Evolutionary conservation across 2,329 filamentous ascomycete species (phyloP).

Genomic region (Microdochium nivale): DNA sequence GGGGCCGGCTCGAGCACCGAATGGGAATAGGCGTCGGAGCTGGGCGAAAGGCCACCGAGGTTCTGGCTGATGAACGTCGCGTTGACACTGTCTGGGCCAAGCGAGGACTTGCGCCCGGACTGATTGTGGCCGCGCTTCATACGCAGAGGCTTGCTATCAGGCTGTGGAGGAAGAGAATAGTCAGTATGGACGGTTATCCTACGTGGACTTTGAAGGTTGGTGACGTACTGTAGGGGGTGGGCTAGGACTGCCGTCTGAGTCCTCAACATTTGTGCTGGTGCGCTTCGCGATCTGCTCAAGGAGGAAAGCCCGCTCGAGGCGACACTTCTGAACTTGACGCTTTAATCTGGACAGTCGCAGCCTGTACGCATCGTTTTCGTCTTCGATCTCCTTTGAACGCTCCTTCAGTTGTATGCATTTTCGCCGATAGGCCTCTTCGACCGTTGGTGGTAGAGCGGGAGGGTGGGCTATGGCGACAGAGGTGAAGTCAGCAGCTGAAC

Average conservation of each 20-base stretch:
- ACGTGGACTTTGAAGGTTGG: conserved; percentile 6
- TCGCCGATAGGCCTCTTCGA: conserved; percentile 90
- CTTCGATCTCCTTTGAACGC: conserved; percentile 84
- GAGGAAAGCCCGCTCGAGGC: conserved; percentile 72
- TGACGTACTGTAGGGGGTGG: conserved; percentile 66
- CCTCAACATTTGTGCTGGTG: conserved; percentile 66
- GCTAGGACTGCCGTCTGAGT: conserved; percentile 71
- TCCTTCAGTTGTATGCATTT: conserved; percentile 95
- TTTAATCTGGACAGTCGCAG: conserved; percentile 71
- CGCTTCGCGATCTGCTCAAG: conserved; percentile 66
- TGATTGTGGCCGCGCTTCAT: conserved; percentile 57
- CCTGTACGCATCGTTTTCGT: conserved; percentile 78
- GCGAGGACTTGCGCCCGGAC: conserved; percentile 41
- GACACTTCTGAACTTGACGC: conserved; percentile 83
- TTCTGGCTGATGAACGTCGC: conserved; percentile 39
- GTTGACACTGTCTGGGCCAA: conserved; percentile 32
- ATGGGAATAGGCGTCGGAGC: conserved; percentile 45
- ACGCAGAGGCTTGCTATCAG: conserved; percentile 69
- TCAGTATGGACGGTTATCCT: conserved; percentile 39
- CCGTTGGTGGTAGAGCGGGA: conserved; percentile 69
- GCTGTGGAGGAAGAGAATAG: conserved; percentile 35
- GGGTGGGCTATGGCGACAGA: conserved; percentile 34
- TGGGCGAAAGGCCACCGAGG: conserved; percentile 35
- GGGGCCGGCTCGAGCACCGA: conserved; percentile 28
- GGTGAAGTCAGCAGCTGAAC: conserved; percentile 7